phyloP scores from a whole-genome alignment of 352 stramenopile species.

The Globisporangium carolinianum region DNA sequence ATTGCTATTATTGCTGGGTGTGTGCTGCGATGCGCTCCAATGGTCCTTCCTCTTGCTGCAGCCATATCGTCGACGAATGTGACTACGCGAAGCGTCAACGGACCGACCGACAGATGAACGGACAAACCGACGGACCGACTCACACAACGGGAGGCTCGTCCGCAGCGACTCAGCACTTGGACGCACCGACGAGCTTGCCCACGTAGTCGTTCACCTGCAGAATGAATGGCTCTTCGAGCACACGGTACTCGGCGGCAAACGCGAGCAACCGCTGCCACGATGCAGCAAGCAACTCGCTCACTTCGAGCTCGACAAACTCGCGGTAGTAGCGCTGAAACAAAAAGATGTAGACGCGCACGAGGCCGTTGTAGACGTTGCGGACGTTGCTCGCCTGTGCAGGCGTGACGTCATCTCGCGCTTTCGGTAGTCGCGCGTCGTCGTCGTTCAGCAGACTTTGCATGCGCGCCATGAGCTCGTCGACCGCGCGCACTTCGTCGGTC shows the following conservation, averaged over 20 bases:
- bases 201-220: slow-evolving; percentile 51
- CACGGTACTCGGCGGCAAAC: slow-evolving; percentile 53
- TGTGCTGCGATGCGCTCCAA: too few species aligned
- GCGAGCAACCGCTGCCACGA: slow-evolving; percentile 58
- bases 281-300: slow-evolving; percentile 40
- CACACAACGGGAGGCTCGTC: not conserved
- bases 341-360: slow-evolving; percentile 66
- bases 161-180: slow-evolving; percentile 13
- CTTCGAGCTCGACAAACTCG: slow-evolving; percentile 50
- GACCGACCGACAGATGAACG: too few species aligned
- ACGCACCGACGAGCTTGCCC: slow-evolving; percentile 26
- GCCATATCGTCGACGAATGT: too few species aligned
- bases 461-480: slow-evolving; percentile 55
- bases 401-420: slow-evolving; percentile 7
- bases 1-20: too few species aligned
- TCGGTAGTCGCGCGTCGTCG: slow-evolving; percentile 9
- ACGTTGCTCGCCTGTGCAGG: slow-evolving; percentile 24
- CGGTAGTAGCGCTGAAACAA: slow-evolving; percentile 48
- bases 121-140: too few species aligned
- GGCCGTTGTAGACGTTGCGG: slow-evolving; percentile 47
- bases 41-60: too few species aligned
- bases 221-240: slow-evolving; percentile 53
- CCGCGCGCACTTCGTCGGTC: slow-evolving; percentile 32
- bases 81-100: too few species aligned
- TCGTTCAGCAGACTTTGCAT: slow-evolving; percentile 20